These are phyloP conservation scores for Trichoderma erinaceum DNA, from an alignment of 495 filamentous ascomycete genomes.

Conservation along the genomic window DNA sequence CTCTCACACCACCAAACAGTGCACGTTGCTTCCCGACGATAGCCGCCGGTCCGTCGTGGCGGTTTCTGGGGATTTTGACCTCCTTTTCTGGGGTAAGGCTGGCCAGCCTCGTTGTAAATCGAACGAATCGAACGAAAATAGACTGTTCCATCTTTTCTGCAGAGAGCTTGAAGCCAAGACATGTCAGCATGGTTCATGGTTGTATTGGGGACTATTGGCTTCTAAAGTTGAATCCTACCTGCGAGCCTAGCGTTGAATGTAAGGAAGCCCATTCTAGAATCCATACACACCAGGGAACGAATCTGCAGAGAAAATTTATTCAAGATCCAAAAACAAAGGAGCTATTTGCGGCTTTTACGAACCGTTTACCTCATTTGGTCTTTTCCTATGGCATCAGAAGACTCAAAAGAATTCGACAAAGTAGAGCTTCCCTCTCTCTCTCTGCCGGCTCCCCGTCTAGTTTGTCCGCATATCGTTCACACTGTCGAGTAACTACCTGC, in stretches of 20 bases:
- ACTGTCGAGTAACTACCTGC: neutral
- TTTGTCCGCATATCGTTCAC: neutral
- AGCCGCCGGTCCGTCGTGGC: constrained; percentile 11
- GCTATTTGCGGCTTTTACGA: too few species aligned
- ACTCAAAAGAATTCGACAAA: too few species aligned
- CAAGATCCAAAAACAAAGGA: too few species aligned
- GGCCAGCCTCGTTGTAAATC: neutral
- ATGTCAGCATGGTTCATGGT: neutral
- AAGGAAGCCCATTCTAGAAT: too few species aligned
- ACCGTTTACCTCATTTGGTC: too few species aligned
- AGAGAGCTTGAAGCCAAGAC: neutral
- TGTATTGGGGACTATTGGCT: neutral
- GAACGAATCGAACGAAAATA: neutral
- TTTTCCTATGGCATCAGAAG: too few species aligned
- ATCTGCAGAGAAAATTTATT: too few species aligned
- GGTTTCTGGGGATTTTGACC: constrained; percentile 1
- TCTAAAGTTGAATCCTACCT: neutral
- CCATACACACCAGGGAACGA: too few species aligned
- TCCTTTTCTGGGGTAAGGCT: constrained; percentile 13
- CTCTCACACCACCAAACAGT: constrained; percentile 7
- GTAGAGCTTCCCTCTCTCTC: too few species aligned
- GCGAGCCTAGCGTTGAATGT: neutral
- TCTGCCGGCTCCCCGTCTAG: too few species aligned
- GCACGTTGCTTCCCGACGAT: constrained; percentile 9
- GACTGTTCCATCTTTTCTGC: neutral